These are phyloP conservation scores for Gastrodia elata DNA, from an alignment of 106 monocot species.

Conservation along the genomic window DNA sequence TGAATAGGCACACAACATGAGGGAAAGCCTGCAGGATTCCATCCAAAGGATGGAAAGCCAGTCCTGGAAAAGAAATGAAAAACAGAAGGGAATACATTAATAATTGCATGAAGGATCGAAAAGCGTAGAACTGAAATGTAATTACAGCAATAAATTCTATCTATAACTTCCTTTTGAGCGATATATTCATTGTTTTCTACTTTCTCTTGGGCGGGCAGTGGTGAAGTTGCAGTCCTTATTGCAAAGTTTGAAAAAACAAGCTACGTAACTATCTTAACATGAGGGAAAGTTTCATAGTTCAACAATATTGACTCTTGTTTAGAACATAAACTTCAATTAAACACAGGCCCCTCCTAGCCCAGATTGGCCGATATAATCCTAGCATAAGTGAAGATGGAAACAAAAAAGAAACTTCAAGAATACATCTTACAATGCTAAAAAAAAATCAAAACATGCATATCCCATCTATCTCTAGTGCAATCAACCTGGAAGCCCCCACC, in stretches of 20 bases:
- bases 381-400: too few relatives aligned
- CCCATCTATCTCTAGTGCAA: neutral
- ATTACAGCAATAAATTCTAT: too few relatives aligned
- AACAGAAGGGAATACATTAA: neutral
- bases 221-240: neutral
- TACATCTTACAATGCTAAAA: neutral
- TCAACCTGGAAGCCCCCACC: neutral
- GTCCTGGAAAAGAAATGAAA: slow-evolving; percentile 13
- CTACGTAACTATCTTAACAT: neutral
- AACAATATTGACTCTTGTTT: neutral
- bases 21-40: slow-evolving; percentile 52
- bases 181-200: neutral
- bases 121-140: too few relatives aligned
- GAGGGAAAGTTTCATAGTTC: neutral
- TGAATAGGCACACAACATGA: slow-evolving; percentile 44
- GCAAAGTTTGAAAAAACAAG: neutral
- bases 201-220: neutral
- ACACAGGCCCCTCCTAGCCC: too few relatives aligned
- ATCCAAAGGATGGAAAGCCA: slow-evolving; percentile 60
- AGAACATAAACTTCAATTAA: too few relatives aligned
- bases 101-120: neutral
- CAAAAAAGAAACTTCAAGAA: slow-evolving; percentile 3
- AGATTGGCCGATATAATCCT: too few relatives aligned
- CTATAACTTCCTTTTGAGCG: neutral
- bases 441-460: neutral